phyloP scores from a whole-genome alignment of 2,329 filamentous ascomycete species.

The Canariomyces notabilis region DNA sequence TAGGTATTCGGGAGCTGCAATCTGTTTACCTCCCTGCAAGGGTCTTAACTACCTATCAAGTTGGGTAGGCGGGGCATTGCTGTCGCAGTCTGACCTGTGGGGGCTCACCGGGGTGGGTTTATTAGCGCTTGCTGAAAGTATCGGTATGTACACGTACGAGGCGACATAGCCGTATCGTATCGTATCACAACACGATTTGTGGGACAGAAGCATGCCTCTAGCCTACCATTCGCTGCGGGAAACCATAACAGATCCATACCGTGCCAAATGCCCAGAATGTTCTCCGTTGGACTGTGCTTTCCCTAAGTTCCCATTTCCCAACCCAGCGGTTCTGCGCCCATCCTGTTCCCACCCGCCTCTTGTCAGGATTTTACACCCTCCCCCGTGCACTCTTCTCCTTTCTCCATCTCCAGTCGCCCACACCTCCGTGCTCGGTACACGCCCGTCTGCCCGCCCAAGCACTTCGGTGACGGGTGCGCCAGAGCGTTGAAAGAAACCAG shows the following conservation, averaged over 20 bases:
- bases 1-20: no score
- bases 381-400: constrained; percentile 15
- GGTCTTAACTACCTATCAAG: no score
- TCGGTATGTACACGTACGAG: no score
- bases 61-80: no score
- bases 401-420: constrained; percentile 23
- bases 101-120: no score
- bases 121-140: no score
- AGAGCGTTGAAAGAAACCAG: constrained; percentile 26
- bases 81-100: no score
- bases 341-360: constrained; percentile 3
- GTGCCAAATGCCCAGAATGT: neutral
- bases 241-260: neutral
- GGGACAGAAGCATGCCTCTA: no score
- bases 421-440: constrained; percentile 27
- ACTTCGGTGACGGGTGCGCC: constrained; percentile 19
- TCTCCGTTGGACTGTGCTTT: constrained; percentile 2
- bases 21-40: no score
- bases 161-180: no score
- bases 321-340: constrained; percentile 3
- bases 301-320: constrained; percentile 4
- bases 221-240: no score
- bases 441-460: constrained; percentile 26
- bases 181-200: no score
- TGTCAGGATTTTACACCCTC: constrained; percentile 18